Percentiles rank a stretch among this genome's conserved stretches.
Evolutionary conservation across 768 basidiomycete species (phyloP).

Genomic region (Panaeolus papilionaceus): DNA sequence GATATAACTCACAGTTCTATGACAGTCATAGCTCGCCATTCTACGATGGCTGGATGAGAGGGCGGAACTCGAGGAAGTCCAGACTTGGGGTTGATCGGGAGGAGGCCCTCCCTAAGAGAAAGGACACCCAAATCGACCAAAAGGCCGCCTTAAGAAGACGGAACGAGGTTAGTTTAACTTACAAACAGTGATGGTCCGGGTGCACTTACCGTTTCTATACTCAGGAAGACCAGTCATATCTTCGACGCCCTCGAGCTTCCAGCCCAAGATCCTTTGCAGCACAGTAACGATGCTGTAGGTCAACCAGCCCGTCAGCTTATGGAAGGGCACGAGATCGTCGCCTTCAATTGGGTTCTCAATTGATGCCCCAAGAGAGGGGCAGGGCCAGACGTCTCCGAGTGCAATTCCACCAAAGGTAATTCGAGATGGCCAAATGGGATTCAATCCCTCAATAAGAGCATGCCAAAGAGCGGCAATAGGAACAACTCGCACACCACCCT

Average conservation of each 20-base stretch:
- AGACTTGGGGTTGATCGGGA: slow-evolving; percentile 56
- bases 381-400: slow-evolving; percentile 96
- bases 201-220: slow-evolving; percentile 82
- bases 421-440: slow-evolving; percentile 90
- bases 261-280: slow-evolving; percentile 76
- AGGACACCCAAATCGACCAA: slow-evolving; percentile 86
- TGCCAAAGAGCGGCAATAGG: slow-evolving; percentile 84
- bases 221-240: slow-evolving; percentile 94
- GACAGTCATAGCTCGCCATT: slow-evolving; percentile 97
- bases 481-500: slow-evolving; percentile 52
- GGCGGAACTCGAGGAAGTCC: slow-evolving; percentile 70
- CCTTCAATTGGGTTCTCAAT: slow-evolving; percentile 46
- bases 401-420: slow-evolving; percentile 67
- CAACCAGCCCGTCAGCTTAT: slow-evolving; percentile 95
- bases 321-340: slow-evolving; percentile 88
- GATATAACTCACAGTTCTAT: slow-evolving; percentile 74
- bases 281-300: slow-evolving; percentile 90
- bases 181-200: not conserved
- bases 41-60: slow-evolving; percentile 90
- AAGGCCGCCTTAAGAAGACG: slow-evolving; percentile 69
- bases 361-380: slow-evolving; percentile 48
- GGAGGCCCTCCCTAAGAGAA: slow-evolving; percentile 59
- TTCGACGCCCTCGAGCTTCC: slow-evolving; percentile 83
- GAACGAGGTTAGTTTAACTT: not conserved
- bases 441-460: slow-evolving; percentile 80